Evolutionary conservation across 257 asterid genomes (phyloP), one percentile per base, ranked within the genome.

Genomic region (Fraxinus americana): DNA sequence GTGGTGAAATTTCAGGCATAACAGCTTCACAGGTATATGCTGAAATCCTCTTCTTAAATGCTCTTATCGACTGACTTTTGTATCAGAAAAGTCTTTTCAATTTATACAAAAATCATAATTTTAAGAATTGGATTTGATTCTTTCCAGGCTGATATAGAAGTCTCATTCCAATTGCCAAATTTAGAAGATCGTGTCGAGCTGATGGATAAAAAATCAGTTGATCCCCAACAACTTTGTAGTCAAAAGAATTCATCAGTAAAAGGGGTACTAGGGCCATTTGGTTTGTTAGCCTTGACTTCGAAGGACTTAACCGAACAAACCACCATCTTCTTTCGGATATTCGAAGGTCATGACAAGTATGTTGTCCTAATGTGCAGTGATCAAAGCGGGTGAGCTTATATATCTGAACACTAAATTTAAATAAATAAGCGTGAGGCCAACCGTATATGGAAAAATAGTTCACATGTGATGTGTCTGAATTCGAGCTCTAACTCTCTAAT

Each of bases 351-450:
- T 10, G 79, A 23, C 57, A 86, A 78, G 66, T 74, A 67, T 70
- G 85, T 84, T 17, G 90, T 84, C 74, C 85, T 87, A 61, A 86
- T 89, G 90, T 86, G 92, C 61, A 83, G 83, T 73, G 92, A 89
- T 71, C 94, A 84, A 73, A 84, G 87, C 86, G 86, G 88, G 93
- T 81, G 73, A 5, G 13, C 16, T 61, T 23, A 11, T 2, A 41
- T 41, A 13, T 41, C 13, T 11, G 50, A 41, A 41, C 14, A 41
- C 16, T 54, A 54, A 54, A 17, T 17, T 54, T 54, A 54, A 54
- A n/a, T 19, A 54, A 54, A 54, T 4, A 48, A 48, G 19, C 57
- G 5, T 12, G 52, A 12, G 5, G 19, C 52, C 52, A 45, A 45
- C 52, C 52, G 1, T 45, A 45, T 52, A 6, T 39, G 13, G 45